Evolutionary conservation across 2,329 filamentous ascomycete species (phyloP).

Genomic region (Penicillium sp.): DNA sequence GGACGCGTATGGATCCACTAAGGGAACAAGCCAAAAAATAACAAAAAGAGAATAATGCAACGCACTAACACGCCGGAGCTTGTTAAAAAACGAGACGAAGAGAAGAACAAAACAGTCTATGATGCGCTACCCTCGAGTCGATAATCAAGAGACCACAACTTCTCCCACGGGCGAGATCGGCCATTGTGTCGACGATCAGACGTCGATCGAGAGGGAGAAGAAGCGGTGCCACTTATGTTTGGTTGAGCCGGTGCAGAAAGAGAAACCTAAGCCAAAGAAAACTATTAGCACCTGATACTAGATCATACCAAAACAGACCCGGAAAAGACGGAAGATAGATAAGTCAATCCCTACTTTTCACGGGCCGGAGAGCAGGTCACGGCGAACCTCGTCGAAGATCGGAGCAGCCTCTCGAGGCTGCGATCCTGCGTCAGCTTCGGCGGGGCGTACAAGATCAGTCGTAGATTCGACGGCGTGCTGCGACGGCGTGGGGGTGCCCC

Average conservation of each 20-base stretch:
- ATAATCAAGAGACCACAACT: constrained; percentile 44
- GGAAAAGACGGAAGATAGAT: constrained; percentile 17
- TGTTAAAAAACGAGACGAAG: too few relatives aligned
- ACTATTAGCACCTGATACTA: not conserved
- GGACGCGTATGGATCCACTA: not conserved
- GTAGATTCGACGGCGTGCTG: constrained; percentile 33
- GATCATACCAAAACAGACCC: constrained; percentile 12
- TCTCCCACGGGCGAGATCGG: constrained; percentile 40
- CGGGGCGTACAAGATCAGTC: constrained; percentile 34
- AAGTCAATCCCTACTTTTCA: constrained; percentile 30
- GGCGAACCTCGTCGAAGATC: constrained; percentile 49
- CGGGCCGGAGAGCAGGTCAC: constrained; percentile 44
- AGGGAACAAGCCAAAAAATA: not conserved
- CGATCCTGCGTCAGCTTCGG: constrained; percentile 34
- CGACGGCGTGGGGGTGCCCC: constrained; percentile 49
- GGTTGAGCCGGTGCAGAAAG: constrained; percentile 2
- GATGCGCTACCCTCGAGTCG: constrained; percentile 29
- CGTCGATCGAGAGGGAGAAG: constrained; percentile 26
- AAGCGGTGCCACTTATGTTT: constrained; percentile 5
- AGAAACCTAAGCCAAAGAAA: not conserved
- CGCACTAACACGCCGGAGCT: not conserved
- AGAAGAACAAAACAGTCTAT: constrained; percentile 3
- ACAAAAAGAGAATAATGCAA: not conserved
- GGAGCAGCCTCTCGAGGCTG: constrained; percentile 38
- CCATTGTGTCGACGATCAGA: constrained; percentile 19